Base-by-base conservation (phyloP, 768 basidiomycete species). In the Fibroporia radiculosa region DNA sequence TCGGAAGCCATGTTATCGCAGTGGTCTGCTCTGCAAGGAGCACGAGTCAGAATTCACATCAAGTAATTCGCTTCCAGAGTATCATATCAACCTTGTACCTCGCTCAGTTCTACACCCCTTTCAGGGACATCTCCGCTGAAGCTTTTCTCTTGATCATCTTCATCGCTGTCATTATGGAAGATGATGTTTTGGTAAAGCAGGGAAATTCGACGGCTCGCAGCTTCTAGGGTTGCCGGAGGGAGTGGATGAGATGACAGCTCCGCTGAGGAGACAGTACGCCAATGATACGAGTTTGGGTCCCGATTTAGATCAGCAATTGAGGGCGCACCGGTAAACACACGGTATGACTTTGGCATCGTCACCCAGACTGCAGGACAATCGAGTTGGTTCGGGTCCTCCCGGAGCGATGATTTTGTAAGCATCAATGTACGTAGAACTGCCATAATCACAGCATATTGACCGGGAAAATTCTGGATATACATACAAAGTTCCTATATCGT, bases 141-240 rank as follows among this genome's bases (percentile, higher is more conserved):
- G n/a, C n/a, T n/a, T n/a, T n/a, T n/a, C n/a, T n/a, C 55, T 23
- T 42, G 43, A 18, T 48, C 57, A 6, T 55, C 56, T 25, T 34
- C 50, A 24, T 32, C 23, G 22, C 62, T 60, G 13, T 58, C 63
- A 4, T 70, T 69, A 34, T 72, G 65, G 49, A 87, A 87, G n/a
- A 85, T 82, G 23, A 80, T 69, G 44, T 84, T 84, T 55, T 79
- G 68, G 54, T 89, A 89, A 19, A 86, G 61, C 40, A 74, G 45
- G 0, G 86, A 88, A 34, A 90, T 79, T 29, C 81, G 69, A n/a
- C 69, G 68, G 56, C 74, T 83, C 6, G 82, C 84, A 3, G 74
- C 80, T 51, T 82, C 80, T 32, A 85, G 57, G 0, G 78, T 80
- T 16, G 73, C 72, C 10, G 70, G 66, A 4, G 73, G 76, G n/a